Conservation (phyloP, 768 basidiomycete species). For the Rubroboletus satanas region DNA sequence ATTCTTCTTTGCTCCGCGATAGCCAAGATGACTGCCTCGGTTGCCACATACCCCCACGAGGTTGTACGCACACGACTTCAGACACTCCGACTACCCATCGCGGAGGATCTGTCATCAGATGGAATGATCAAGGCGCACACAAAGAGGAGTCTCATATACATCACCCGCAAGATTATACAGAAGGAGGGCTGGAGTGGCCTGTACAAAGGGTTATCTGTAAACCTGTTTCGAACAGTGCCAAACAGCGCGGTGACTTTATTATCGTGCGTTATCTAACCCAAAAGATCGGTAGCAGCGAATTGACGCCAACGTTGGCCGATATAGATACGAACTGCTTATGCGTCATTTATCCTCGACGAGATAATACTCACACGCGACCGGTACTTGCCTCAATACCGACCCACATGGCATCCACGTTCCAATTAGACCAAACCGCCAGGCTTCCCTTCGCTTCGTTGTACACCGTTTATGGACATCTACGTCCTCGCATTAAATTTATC, state of each 20-base stretch:
- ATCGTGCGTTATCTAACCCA: conserved; percentile 24
- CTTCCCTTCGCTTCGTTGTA: conserved; percentile 9
- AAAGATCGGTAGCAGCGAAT: neutral
- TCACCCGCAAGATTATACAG: conserved; percentile 63
- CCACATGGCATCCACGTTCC: neutral
- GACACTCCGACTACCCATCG: conserved; percentile 68
- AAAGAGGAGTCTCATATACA: conserved; percentile 67
- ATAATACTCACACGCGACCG: conserved; percentile 8
- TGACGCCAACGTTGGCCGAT: conserved; percentile 2
- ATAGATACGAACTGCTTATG: conserved; percentile 33
- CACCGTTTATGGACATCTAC: conserved; percentile 3
- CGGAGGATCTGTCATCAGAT: conserved; percentile 54
- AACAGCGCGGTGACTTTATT: conserved; percentile 95
- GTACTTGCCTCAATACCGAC: conserved; percentile 10
- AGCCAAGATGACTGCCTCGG: conserved; percentile 93
- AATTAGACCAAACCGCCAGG: conserved; percentile 18
- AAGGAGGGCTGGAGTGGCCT: conserved; percentile 88
- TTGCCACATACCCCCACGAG: conserved; percentile 97
- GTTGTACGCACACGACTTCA: conserved; percentile 98
- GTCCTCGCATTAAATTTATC: conserved; percentile 12
- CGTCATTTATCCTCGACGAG: conserved; percentile 27
- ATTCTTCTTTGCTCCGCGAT: conserved; percentile 90
- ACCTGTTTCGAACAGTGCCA: conserved; percentile 91
- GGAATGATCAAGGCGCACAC: conserved; percentile 56
- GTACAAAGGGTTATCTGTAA: conserved; percentile 92